Evolutionary conservation across 208 protist genomes (phyloP).

Genomic region (Spongospora subterranea): DNA sequence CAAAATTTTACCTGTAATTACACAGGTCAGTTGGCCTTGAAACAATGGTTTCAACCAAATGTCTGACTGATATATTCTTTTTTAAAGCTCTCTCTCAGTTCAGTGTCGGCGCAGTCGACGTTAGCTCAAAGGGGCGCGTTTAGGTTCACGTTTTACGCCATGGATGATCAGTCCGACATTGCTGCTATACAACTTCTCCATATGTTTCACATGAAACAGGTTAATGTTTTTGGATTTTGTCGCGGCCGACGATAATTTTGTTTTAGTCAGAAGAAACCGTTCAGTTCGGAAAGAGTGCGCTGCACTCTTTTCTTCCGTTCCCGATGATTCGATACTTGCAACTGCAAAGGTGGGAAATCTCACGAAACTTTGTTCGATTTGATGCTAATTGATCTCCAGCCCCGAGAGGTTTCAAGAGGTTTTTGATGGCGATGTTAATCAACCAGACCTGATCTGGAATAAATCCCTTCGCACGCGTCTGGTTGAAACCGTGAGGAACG

Average conservation of each 20-base stretch:
- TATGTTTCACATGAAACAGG: constrained; percentile 34
- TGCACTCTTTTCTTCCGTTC: constrained; percentile 27
- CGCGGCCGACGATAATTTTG: background rate
- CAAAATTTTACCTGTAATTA: constrained; percentile 10
- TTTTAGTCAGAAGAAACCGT: background rate
- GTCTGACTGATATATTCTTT: background rate
- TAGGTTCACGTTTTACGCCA: background rate
- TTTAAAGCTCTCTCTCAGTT: background rate
- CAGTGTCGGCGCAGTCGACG: constrained; percentile 1
- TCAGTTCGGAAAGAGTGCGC: background rate
- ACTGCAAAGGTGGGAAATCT: background rate
- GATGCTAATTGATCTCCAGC: background rate
- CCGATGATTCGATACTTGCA: constrained; percentile 20
- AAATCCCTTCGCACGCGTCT: background rate
- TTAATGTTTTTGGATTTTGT: background rate
- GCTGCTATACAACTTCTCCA: background rate
- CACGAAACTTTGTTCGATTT: background rate
- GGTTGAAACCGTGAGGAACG: background rate
- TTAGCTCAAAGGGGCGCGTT: background rate
- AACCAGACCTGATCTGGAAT: constrained; percentile 46
- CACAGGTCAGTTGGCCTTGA: background rate
- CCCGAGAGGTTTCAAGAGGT: background rate
- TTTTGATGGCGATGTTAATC: constrained; percentile 28
- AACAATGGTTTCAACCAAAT: no score
- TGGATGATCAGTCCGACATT: background rate